Evolutionary conservation across 495 filamentous ascomycete species (phyloP), one percentile per base, ranked within the genome.

Genomic region (Talaromyces liani): DNA sequence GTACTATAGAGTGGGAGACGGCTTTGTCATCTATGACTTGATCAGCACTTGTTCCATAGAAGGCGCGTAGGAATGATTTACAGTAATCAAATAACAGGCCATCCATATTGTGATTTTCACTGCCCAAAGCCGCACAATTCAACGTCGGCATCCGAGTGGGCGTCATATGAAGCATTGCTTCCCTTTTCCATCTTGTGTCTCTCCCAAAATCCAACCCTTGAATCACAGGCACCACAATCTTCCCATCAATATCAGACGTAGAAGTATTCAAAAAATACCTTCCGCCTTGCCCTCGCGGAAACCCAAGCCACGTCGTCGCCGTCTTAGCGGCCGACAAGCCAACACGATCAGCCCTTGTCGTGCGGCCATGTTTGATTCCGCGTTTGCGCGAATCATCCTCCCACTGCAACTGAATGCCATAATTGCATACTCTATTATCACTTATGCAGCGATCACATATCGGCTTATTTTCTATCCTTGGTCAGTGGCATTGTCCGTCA

Each of bases 351-450:
- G 60, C 45, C 9, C 60, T 25, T 10, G 45, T 54, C 1, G 60
- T 62, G 47, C 60, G 60, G 10, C 60, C 60, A 34, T 62, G 60
- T 10, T 54, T 62, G 45, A 62, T 62, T 12, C 60, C 60, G 4
- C 60, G 60, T 14, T 62, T 62, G 47, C 60, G 60, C 29, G 60
- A 47, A n/a, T 62, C 60, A 34, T 62, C 60, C 45, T 62, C 60
- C 60, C 60, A 62, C 34, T 54, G 60, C 20, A 62, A 22, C 7
- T 51, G 60, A 16, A 53, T 18, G 39, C 60, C 60, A 14, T 62
- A 62, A 25, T 16, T 53, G 25, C 60, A 62, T 8, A 25, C 16
- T 6, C 60, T 27, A 14, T 62, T 62, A 34, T 62, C 60, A 6
- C 27, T 33, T 39, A 31, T 18, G 47, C 60, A 62, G 14, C 60